Conservation (phyloP, 139 green algal species). For the Chlamydomonas sp. region DNA sequence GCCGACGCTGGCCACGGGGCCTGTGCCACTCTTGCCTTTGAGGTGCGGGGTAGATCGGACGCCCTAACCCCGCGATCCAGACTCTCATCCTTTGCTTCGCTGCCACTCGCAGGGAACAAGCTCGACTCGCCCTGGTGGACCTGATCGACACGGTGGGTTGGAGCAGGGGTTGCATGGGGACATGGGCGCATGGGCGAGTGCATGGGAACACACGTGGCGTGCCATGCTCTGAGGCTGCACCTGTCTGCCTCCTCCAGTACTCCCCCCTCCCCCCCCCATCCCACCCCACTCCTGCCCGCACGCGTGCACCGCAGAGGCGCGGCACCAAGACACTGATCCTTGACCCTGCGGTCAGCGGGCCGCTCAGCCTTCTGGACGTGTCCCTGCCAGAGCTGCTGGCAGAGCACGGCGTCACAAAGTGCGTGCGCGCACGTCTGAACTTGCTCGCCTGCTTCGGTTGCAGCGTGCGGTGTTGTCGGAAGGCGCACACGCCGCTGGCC, state of each 20-base stretch:
- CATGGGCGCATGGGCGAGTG: not conserved
- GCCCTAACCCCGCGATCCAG: not conserved
- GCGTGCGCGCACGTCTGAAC: constrained; percentile 4
- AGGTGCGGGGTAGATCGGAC: not conserved
- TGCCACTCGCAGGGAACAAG: not conserved
- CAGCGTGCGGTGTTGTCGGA: not conserved
- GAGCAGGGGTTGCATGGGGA: not conserved
- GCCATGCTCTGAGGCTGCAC: not conserved
- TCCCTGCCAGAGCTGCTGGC: constrained; percentile 56
- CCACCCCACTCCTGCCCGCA: not conserved
- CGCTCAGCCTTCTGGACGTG: constrained; percentile 68
- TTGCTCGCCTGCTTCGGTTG: not conserved
- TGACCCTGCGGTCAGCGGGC: constrained; percentile 61
- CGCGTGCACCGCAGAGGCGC: constrained; percentile 55
- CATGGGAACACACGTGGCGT: not conserved
- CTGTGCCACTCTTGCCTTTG: not conserved
- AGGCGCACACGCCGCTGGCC: not conserved
- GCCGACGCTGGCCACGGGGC: not conserved
- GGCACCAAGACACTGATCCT: constrained; percentile 84
- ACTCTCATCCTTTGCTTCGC: not conserved
- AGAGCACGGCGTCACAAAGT: constrained; percentile 83
- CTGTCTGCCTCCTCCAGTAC: not conserved
- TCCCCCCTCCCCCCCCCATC: not conserved
- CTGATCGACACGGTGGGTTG: constrained; percentile 2
- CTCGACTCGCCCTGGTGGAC: not conserved